Conservation (phyloP, 2,329 filamentous ascomycete species). For the Triangularia setosa region DNA sequence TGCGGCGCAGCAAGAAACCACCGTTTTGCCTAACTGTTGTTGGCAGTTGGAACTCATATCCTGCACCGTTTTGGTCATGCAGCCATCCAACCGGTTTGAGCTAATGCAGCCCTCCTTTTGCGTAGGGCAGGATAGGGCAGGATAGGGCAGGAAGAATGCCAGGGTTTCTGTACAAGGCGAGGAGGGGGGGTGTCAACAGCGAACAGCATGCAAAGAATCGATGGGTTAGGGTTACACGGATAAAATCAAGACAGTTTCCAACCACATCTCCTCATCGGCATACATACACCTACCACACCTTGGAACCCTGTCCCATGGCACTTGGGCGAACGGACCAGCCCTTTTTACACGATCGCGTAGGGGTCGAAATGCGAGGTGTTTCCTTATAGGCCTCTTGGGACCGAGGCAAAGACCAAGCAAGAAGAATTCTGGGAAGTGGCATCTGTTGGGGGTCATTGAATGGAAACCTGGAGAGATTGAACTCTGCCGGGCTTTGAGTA, state of each 20-base stretch:
- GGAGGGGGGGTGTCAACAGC: not conserved
- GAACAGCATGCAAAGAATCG: not conserved
- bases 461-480: not conserved
- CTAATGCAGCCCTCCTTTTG: not conserved
- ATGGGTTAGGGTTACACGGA: not conserved
- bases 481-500: not conserved
- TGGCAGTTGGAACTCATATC: not conserved
- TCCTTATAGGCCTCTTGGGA: not conserved
- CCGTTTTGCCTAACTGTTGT: not conserved
- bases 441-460: not conserved
- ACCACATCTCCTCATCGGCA: not conserved
- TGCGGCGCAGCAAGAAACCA: not conserved
- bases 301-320: not conserved
- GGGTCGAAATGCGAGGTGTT: not conserved
- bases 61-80: not conserved
- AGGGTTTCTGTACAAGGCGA: not conserved
- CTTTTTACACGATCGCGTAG: not conserved
- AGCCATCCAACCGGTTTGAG: not conserved
- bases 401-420: no score
- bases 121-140: not conserved
- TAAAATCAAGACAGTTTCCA: not conserved
- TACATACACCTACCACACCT: not conserved
- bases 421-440: no score
- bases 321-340: not conserved
- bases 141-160: not conserved